Conservation (phyloP, 805 yeast species). For the Naumovozyma baii region DNA sequence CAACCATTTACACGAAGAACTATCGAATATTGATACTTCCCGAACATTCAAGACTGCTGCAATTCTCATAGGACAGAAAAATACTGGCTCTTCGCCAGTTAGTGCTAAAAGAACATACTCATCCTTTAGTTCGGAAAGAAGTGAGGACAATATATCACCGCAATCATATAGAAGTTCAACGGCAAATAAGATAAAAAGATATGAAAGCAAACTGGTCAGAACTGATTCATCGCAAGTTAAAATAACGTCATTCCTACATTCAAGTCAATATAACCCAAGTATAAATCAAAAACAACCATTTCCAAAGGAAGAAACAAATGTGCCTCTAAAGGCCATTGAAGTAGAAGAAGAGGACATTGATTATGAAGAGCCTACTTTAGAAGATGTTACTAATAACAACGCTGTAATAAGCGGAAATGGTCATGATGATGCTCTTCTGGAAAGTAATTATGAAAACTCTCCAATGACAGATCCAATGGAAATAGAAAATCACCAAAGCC, state of each 20-base stretch:
- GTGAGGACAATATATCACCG: constrained; percentile 1
- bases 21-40: constrained; percentile 53
- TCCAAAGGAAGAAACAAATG: background rate
- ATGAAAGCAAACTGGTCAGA: constrained; percentile 29
- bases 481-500: background rate
- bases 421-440: too few species aligned
- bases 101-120: background rate
- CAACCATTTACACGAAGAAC: constrained; percentile 36
- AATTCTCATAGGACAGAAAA: constrained; percentile 29
- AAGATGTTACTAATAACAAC: too few species aligned
- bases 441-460: too few species aligned
- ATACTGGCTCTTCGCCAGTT: background rate
- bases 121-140: background rate
- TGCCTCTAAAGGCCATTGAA: background rate
- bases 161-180: constrained; percentile 2
- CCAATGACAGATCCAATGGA: too few species aligned
- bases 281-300: background rate
- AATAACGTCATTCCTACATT: constrained; percentile 21
- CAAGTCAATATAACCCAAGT: constrained; percentile 3
- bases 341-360: too few species aligned
- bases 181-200: constrained; percentile 15
- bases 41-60: constrained; percentile 63
- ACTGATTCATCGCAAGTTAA: constrained; percentile 28
- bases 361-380: too few species aligned
- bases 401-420: too few species aligned